These are phyloP conservation scores for Tuber borchii DNA, from an alignment of 495 filamentous ascomycete species.

Conservation along the genomic window DNA sequence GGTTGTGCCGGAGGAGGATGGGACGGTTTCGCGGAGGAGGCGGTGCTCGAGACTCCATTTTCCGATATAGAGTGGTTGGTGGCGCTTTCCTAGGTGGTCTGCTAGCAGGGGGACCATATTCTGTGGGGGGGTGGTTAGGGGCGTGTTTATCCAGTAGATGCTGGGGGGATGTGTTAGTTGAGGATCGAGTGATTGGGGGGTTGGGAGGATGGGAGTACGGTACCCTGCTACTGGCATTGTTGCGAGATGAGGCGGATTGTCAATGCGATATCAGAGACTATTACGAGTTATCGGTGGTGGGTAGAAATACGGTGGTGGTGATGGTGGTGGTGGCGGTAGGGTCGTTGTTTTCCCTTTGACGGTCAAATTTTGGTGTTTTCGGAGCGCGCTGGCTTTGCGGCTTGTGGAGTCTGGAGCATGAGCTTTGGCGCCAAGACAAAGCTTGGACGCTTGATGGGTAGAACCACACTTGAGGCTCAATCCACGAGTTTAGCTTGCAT, in stretches of 20 bases:
- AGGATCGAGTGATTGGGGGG: neutral
- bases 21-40: constrained; percentile 26
- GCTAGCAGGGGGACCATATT: constrained; percentile 18
- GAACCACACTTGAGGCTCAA: neutral
- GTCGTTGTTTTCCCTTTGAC: neutral
- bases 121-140: constrained; percentile 16
- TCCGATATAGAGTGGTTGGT: constrained; percentile 29
- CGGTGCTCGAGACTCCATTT: constrained; percentile 31
- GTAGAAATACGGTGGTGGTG: neutral
- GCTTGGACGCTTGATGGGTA: neutral
- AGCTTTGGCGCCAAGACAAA: neutral
- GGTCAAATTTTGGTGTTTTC: neutral
- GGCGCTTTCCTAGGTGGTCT: constrained; percentile 34
- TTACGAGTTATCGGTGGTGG: neutral
- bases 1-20: neutral
- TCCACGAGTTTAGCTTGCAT: no score
- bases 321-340: neutral
- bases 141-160: constrained; percentile 36
- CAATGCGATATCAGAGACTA: neutral
- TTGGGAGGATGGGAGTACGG: constrained; percentile 7
- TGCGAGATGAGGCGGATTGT: neutral
- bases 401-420: neutral
- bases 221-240: constrained; percentile 39
- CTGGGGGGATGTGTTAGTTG: constrained; percentile 7
- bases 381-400: neutral